Percentiles rank a stretch among this genome's conserved stretches.
phyloP scores from a whole-genome alignment of 805 yeast species.

The Wickerhamomyces silvicola region DNA sequence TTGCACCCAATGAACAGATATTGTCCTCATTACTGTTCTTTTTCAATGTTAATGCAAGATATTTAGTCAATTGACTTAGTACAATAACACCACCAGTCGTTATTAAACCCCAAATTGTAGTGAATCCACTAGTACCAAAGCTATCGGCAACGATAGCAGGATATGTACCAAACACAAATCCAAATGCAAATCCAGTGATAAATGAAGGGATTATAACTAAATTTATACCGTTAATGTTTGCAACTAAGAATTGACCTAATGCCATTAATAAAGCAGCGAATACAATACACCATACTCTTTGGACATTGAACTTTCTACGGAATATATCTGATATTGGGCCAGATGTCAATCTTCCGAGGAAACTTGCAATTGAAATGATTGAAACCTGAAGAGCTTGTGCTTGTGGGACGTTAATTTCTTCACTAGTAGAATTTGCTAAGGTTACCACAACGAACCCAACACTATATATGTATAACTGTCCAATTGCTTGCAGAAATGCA shows the following conservation, averaged over 20 bases:
- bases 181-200: slow-evolving; percentile 60
- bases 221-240: slow-evolving; percentile 31
- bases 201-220: slow-evolving; percentile 44
- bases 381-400: slow-evolving; percentile 70
- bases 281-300: slow-evolving; percentile 60
- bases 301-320: slow-evolving; percentile 43
- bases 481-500: slow-evolving; percentile 53
- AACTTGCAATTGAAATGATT: slow-evolving; percentile 55
- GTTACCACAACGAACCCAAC: slow-evolving; percentile 67
- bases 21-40: slow-evolving; percentile 33
- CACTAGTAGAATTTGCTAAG: slow-evolving; percentile 28
- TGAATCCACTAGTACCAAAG: slow-evolving; percentile 61
- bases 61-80: slow-evolving; percentile 46
- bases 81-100: slow-evolving; percentile 64
- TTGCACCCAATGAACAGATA: slow-evolving; percentile 36
- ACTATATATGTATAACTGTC: slow-evolving; percentile 67
- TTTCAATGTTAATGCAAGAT: slow-evolving; percentile 52
- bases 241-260: slow-evolving; percentile 29
- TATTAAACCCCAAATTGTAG: slow-evolving; percentile 70
- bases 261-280: slow-evolving; percentile 32
- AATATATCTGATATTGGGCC: slow-evolving; percentile 63
- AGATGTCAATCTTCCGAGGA: slow-evolving; percentile 54
- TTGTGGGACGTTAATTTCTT: slow-evolving; percentile 30
- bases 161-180: slow-evolving; percentile 64
- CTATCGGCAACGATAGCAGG: slow-evolving; percentile 72